phyloP scores from a whole-genome alignment of 768 basidiomycete genomes.

The Harrya chromipes region DNA sequence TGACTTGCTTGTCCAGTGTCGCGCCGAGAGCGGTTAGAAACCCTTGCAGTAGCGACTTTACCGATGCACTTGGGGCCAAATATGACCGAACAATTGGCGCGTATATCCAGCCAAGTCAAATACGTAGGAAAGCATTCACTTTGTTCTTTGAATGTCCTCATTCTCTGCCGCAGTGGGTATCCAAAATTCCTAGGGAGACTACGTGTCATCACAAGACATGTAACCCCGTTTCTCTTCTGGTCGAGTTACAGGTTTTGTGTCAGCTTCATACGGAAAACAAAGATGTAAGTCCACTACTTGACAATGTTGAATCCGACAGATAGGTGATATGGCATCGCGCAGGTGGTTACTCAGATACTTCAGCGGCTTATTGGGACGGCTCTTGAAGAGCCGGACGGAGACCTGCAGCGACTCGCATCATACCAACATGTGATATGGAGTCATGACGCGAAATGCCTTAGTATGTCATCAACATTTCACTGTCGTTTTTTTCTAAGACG shows the following conservation, averaged over 20 bases:
- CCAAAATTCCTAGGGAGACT: conserved; percentile 2
- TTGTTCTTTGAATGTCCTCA: conserved; percentile 1
- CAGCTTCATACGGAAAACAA: conserved; percentile 8
- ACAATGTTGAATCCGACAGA: neutral
- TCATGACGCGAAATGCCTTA: conserved; percentile 33
- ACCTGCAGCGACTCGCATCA: conserved; percentile 45
- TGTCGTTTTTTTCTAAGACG: neutral
- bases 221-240: conserved; percentile 24
- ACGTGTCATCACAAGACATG: neutral
- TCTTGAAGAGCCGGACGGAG: conserved; percentile 29
- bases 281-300: conserved; percentile 12
- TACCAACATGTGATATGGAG: conserved; percentile 62
- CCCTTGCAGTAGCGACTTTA: conserved; percentile 22
- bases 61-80: conserved; percentile 12
- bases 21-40: conserved; percentile 23
- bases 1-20: conserved; percentile 12
- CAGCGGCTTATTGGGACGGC: conserved; percentile 41
- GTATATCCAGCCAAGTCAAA: conserved; percentile 22
- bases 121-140: conserved; percentile 13
- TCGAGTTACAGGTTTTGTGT: conserved; percentile 25
- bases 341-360: conserved; percentile 21
- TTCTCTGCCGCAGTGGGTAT: conserved; percentile 14
- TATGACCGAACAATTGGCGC: conserved; percentile 4
- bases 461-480: conserved; percentile 32
- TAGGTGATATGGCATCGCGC: neutral